Evolutionary conservation across 2,329 filamentous ascomycete genomes (phyloP).

Genomic region (Neofusicoccum parvum): DNA sequence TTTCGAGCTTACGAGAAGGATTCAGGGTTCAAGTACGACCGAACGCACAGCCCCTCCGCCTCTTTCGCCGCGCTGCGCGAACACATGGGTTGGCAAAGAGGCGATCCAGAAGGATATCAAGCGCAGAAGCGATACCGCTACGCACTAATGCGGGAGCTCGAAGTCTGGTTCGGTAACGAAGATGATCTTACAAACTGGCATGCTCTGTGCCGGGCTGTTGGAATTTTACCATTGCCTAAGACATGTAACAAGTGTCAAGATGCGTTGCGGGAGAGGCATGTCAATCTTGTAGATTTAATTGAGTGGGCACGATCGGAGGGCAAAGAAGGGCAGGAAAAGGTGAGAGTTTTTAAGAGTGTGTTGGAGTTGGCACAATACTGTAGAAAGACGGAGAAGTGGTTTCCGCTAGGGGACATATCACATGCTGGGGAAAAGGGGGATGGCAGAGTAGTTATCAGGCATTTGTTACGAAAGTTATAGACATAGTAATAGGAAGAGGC

Average conservation of each 20-base stretch:
- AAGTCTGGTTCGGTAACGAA: constrained; percentile 23
- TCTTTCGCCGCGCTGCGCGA: background rate
- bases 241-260: background rate
- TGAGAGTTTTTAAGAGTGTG: no score
- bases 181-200: constrained; percentile 24
- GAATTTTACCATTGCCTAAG: constrained; percentile 21
- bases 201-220: constrained; percentile 23
- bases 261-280: background rate
- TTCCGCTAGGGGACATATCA: no score
- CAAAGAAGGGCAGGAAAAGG: background rate
- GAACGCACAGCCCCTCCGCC: background rate
- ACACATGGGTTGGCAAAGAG: background rate
- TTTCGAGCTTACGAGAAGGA: background rate
- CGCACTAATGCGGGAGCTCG: constrained; percentile 24
- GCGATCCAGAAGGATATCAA: background rate
- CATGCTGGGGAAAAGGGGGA: no score
- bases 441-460: no score
- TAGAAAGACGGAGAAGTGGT: no score
- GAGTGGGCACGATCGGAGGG: background rate
- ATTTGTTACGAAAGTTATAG: no score
- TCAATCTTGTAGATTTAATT: background rate
- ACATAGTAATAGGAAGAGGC: no score
- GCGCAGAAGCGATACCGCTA: constrained; percentile 19
- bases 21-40: background rate
- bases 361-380: no score